Base-by-base conservation (phyloP, 257 asterid species). In the Solanum paucissectum region DNA sequence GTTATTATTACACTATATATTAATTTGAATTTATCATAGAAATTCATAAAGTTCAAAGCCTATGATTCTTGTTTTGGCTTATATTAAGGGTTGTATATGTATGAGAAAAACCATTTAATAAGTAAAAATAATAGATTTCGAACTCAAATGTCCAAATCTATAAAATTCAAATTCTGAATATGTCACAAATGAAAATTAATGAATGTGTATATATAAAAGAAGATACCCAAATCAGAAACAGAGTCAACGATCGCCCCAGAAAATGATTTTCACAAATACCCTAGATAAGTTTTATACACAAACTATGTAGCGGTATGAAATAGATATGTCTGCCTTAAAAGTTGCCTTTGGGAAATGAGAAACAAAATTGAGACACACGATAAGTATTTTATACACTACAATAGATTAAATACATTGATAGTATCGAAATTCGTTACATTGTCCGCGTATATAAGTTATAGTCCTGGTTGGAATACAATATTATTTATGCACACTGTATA, bases 11-110 rank as follows among this genome's bases (percentile, higher is more conserved):
- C 1, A 0, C 9, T 11, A 64, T n/a, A 10, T n/a, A 64, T 64
- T n/a, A n/a, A 25, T 9, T n/a, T 11, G 0, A 64, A 3, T 64
- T 64, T 21, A 4, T 5, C 1, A 0, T 5, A 64, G 3, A 1
- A 10, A 64, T 11, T 2, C 33, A n/a, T 25, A 11, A 64, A 64
- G 3, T 64, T 25, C 20, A 66, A 66, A n/a, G 1, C 13, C 8
- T 11, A 2, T 25, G 2, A 14, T 14, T 36, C 10, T 14, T 12
- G 23, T 14, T 69, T 72, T 72, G n/a, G 13, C 27, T 34, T 8
- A 14, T 49, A 49, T 49, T 14, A 16, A 8, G 32, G n/a, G 11
- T 14, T 29, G 38, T 29, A 69, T 13, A 69, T 6, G 76, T 7
- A 29, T 69, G 9, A 4, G 9, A 33, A 33, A 71, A 14, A 5